Evolutionary conservation across 1,284 basidiomycete genomes (phyloP).

Genomic region (Coniferiporia sulphurascens): DNA sequence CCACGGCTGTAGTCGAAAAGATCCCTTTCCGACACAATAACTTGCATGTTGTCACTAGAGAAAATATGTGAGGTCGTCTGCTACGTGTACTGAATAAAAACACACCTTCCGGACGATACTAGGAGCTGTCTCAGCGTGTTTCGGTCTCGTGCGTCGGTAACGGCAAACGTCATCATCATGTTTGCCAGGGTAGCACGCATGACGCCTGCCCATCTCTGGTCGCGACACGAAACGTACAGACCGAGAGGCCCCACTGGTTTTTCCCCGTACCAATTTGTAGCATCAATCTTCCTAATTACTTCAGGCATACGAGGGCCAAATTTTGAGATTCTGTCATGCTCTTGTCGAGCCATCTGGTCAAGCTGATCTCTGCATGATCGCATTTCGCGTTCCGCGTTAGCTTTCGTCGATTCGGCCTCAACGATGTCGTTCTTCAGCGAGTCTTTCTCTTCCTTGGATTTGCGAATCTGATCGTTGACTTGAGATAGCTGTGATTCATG

Average conservation of each 20-base stretch:
- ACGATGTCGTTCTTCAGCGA: slow-evolving; percentile 21
- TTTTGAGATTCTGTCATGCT: slow-evolving; percentile 51
- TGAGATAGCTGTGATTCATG: slow-evolving; percentile 25
- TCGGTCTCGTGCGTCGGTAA: slow-evolving; percentile 72
- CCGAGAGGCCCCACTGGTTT: slow-evolving; percentile 88
- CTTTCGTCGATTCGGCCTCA: slow-evolving; percentile 29
- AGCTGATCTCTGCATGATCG: slow-evolving; percentile 31
- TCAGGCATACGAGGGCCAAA: slow-evolving; percentile 62
- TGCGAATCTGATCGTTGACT: slow-evolving; percentile 30
- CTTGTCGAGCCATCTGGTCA: slow-evolving; percentile 42
- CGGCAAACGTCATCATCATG: slow-evolving; percentile 69
- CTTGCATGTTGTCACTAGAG: slow-evolving; percentile 36
- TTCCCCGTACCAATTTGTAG: slow-evolving; percentile 59
- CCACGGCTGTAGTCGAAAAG: slow-evolving; percentile 72
- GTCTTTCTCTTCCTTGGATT: slow-evolving; percentile 26
- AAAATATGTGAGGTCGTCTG: not conserved
- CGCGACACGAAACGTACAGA: slow-evolving; percentile 69
- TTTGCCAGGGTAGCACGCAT: slow-evolving; percentile 63
- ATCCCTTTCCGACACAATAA: slow-evolving; percentile 68
- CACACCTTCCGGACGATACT: slow-evolving; percentile 48
- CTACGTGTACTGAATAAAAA: not conserved
- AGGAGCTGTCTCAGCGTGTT: slow-evolving; percentile 59
- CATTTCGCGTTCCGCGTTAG: slow-evolving; percentile 35
- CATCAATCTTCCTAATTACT: slow-evolving; percentile 55
- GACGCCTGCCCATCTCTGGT: slow-evolving; percentile 64